Evolutionary conservation across 345 rosid genomes (phyloP), one percentile per base, ranked within the genome.

Genomic region (Nasturtium officinale): DNA sequence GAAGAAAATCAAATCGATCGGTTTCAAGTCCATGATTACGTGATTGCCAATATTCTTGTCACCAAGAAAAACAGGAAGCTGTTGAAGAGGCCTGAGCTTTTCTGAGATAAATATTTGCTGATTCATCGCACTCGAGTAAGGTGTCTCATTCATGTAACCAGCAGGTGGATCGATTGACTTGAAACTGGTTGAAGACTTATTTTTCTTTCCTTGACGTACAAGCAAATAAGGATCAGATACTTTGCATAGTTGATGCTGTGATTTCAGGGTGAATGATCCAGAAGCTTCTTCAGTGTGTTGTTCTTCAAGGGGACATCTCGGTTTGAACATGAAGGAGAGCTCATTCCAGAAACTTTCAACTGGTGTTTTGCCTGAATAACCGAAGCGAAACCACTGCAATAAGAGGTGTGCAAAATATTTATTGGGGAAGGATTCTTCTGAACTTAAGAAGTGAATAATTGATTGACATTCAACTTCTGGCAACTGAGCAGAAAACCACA

Each of bases 401-500:
- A 91, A 71, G 76, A 91, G 89, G 45, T 79, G 67, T 3, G 79
- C 65, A 72, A 89, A 87, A 73, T 80, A 60, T 69, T 75, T 75
- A 65, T 84, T 67, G 68, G 78, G 68, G 8, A 62, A 67, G 38
- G 43, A 56, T 47, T 71, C 81, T 75, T 70, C 80, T 46, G 48
- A 74, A 37, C 63, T 82, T 67, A 82, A 74, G 77, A 67, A 61
- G 13, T 58, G 76, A 71, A 91, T 82, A 78, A 89, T 76, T 42
- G 73, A 69, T 42, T 71, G 75, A 50, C 82, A 82, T 66, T 84
- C 86, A 70, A 70, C 78, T 71, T 80, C 86, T 28, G 88, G 74
- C 65, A 91, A 84, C 80, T 79, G 79, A 56, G 87, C 40, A 60
- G 88, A 85, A 78, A 89, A 87, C 96, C 93, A 91, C 78, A 83